Evolutionary conservation across 2,329 filamentous ascomycete genomes (phyloP).

Genomic region (Hymenoscyphus linearis): DNA sequence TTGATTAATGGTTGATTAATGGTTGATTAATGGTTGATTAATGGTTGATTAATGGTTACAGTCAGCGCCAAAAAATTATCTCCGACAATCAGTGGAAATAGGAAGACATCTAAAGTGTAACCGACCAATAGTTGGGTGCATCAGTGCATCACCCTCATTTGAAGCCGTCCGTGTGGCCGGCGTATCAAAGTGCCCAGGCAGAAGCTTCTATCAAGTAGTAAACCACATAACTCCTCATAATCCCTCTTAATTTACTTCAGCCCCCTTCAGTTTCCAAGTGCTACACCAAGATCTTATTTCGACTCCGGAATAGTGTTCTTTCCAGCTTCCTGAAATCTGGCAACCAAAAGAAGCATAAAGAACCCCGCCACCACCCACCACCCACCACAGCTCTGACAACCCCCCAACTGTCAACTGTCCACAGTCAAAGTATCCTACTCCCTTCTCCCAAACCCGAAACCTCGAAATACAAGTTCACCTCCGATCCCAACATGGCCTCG

Average conservation of each 20-base stretch:
- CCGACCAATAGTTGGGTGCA: too few relatives aligned
- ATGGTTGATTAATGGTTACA: too few relatives aligned
- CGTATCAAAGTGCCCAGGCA: too few relatives aligned
- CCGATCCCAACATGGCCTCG: conserved; percentile 59
- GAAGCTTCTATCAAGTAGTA: too few relatives aligned
- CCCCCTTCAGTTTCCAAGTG: neutral
- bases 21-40: too few relatives aligned
- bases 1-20: too few relatives aligned
- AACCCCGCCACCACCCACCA: conserved; percentile 23
- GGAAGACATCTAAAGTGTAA: too few relatives aligned
- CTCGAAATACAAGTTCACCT: neutral
- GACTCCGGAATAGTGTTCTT: neutral
- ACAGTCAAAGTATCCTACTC: neutral
- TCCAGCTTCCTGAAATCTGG: neutral
- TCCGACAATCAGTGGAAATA: too few relatives aligned
- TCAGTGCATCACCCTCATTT: too few relatives aligned
- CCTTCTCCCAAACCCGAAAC: neutral
- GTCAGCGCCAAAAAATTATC: too few relatives aligned
- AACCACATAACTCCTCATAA: too few relatives aligned
- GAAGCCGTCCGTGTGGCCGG: too few relatives aligned
- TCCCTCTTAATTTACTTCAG: neutral
- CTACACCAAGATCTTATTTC: neutral
- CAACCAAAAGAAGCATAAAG: conserved; percentile 6
- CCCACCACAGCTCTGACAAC: conserved; percentile 20
- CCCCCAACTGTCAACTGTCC: neutral